These are phyloP conservation scores for Phytophthora agathidicida DNA, from an alignment of 352 stramenopile genomes.

Conservation along the genomic window DNA sequence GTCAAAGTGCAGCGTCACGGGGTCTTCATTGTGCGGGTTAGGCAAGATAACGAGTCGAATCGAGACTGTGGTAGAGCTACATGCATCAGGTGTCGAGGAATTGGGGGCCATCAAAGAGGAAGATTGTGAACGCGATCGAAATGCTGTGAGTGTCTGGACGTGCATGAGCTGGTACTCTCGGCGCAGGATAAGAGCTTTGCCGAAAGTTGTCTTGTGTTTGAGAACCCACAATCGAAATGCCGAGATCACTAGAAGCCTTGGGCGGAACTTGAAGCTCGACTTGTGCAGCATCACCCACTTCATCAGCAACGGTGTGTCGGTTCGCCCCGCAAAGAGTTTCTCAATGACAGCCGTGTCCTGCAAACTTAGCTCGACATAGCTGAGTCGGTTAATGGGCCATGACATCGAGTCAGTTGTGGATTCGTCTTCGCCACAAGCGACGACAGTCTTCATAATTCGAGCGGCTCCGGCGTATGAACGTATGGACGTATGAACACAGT, in stretches of 20 bases:
- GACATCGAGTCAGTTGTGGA: slow-evolving; percentile 24
- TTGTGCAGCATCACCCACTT: slow-evolving; percentile 70
- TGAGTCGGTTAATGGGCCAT: slow-evolving; percentile 73
- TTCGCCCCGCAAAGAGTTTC: slow-evolving; percentile 51
- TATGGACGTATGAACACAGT: too few species aligned
- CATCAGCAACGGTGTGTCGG: slow-evolving; percentile 58
- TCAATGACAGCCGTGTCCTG: slow-evolving; percentile 47
- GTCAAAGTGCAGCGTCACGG: slow-evolving; percentile 54
- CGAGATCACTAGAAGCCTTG: slow-evolving; percentile 63
- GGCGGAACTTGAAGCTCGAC: slow-evolving; percentile 40
- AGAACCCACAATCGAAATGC: slow-evolving; percentile 57
- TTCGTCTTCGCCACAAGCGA: slow-evolving; percentile 22
- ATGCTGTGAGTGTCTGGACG: slow-evolving; percentile 43
- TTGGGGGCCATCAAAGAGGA: not conserved
- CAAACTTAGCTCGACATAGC: slow-evolving; percentile 62
- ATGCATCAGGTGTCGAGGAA: slow-evolving; percentile 3
- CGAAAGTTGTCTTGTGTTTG: slow-evolving; percentile 55
- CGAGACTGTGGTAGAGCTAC: slow-evolving; percentile 31
- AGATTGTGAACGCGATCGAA: slow-evolving; percentile 20
- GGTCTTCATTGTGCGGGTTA: slow-evolving; percentile 10
- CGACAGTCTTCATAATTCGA: slow-evolving; percentile 22
- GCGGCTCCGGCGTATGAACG: not conserved
- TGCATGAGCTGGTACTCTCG: slow-evolving; percentile 57
- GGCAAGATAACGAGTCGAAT: slow-evolving; percentile 37
- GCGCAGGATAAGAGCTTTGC: slow-evolving; percentile 33